Evolutionary conservation across 345 rosid genomes (phyloP).

Genomic region (Euphorbia lathyris): DNA sequence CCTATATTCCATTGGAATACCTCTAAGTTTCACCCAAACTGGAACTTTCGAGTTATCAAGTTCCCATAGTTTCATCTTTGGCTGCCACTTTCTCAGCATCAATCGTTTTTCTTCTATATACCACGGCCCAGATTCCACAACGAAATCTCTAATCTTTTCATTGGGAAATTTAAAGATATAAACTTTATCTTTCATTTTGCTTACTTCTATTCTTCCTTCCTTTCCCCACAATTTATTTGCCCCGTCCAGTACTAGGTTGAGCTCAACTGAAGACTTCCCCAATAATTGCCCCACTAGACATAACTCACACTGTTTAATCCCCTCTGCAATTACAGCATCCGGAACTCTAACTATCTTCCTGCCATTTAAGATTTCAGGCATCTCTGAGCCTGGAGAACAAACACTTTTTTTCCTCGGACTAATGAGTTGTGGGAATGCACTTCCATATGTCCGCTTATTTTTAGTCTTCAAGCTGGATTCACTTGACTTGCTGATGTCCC

Average conservation of each 20-base stretch:
- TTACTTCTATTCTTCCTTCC: constrained; percentile 6
- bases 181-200: neutral
- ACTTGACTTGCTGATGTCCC: neutral
- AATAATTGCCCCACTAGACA: constrained; percentile 3
- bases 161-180: constrained; percentile 6
- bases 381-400: too few relatives aligned
- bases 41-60: constrained; percentile 1
- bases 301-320: neutral
- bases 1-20: neutral
- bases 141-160: neutral
- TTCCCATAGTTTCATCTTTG: neutral
- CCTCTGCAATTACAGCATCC: neutral
- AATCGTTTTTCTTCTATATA: neutral
- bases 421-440: too few relatives aligned
- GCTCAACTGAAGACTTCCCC: neutral
- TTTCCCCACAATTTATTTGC: constrained; percentile 4
- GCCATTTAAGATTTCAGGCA: neutral
- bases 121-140: constrained; percentile 1
- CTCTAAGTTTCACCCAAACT: neutral
- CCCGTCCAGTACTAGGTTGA: neutral
- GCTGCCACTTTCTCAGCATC: constrained; percentile 7
- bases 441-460: neutral
- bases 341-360: constrained; percentile 3
- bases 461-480: neutral
- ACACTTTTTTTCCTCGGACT: too few relatives aligned